A percentile compares a stretch with the other conserved stretches of the same genome.
Evolutionary conservation across 169 alveolate species (phyloP).

Genomic region (Perkinsus marinus): DNA sequence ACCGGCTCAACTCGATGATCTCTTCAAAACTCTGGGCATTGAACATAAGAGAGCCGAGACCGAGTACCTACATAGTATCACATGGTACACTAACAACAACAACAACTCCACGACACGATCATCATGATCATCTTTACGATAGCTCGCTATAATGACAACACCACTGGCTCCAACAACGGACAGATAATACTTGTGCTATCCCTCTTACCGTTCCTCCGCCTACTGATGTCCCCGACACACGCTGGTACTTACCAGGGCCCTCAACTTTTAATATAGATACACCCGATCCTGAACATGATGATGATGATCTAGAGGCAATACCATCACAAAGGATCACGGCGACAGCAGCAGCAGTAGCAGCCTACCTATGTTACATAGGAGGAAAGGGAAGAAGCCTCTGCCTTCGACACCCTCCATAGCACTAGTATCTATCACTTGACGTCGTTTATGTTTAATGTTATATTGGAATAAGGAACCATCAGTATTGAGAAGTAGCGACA

Average conservation of each 20-base stretch:
- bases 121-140: too few relatives aligned
- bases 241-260: neutral
- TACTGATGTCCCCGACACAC: constrained; percentile 57
- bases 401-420: neutral
- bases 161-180: too few relatives aligned
- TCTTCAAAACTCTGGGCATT: neutral
- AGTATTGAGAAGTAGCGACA: neutral
- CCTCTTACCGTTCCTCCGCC: constrained; percentile 61
- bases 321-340: too few relatives aligned
- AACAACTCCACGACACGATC: too few relatives aligned
- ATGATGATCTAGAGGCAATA: too few relatives aligned
- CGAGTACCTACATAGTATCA: neutral
- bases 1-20: neutral
- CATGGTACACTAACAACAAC: too few relatives aligned
- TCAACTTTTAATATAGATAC: constrained; percentile 53
- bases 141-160: too few relatives aligned
- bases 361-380: neutral
- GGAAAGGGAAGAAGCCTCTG: neutral
- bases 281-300: constrained; percentile 50
- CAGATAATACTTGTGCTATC: too few relatives aligned
- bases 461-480: neutral
- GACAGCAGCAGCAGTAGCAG: too few relatives aligned
- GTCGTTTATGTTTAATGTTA: neutral
- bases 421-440: neutral
- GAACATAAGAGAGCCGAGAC: neutral